Evolutionary conservation across 352 stramenopile genomes (phyloP).

Genomic region (Peronospora destructor): DNA sequence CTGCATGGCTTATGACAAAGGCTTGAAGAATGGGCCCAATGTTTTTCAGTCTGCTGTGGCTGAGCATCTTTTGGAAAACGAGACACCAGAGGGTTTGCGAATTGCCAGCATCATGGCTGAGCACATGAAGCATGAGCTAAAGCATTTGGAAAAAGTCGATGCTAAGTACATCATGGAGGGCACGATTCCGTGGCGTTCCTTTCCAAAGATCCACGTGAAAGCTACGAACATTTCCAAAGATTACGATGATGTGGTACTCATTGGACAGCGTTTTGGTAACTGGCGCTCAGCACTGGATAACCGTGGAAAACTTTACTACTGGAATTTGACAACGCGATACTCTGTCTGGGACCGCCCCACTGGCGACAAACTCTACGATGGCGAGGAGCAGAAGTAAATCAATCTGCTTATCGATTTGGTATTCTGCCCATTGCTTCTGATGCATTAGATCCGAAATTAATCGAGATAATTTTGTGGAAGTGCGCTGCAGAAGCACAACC

Average conservation of each 20-base stretch:
- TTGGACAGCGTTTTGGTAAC: slow-evolving; percentile 78
- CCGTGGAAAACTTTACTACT: slow-evolving; percentile 84
- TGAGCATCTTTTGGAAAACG: slow-evolving; percentile 69
- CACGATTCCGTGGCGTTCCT: slow-evolving; percentile 63
- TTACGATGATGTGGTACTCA: slow-evolving; percentile 63
- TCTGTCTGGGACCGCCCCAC: slow-evolving; percentile 73
- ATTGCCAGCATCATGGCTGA: slow-evolving; percentile 53
- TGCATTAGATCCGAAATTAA: background rate
- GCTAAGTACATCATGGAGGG: slow-evolving; percentile 62
- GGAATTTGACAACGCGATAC: slow-evolving; percentile 79
- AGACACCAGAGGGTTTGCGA: slow-evolving; percentile 48
- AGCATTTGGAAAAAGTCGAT: slow-evolving; percentile 72
- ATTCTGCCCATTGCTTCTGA: background rate
- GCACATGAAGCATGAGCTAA: slow-evolving; percentile 76
- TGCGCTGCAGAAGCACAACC: background rate
- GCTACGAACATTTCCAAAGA: slow-evolving; percentile 17
- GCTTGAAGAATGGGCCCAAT: slow-evolving; percentile 51
- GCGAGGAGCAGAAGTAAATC: slow-evolving; percentile 34
- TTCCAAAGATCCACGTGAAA: slow-evolving; percentile 30
- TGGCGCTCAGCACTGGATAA: slow-evolving; percentile 82
- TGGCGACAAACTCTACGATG: slow-evolving; percentile 49
- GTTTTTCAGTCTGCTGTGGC: slow-evolving; percentile 55
- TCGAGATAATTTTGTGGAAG: background rate
- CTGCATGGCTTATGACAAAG: slow-evolving; percentile 92
- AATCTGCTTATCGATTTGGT: slow-evolving; percentile 2